Evolutionary conservation across 2,329 filamentous ascomycete genomes (phyloP), one percentile per base, ranked within the genome.

Genomic region (Colletotrichum sp.): DNA sequence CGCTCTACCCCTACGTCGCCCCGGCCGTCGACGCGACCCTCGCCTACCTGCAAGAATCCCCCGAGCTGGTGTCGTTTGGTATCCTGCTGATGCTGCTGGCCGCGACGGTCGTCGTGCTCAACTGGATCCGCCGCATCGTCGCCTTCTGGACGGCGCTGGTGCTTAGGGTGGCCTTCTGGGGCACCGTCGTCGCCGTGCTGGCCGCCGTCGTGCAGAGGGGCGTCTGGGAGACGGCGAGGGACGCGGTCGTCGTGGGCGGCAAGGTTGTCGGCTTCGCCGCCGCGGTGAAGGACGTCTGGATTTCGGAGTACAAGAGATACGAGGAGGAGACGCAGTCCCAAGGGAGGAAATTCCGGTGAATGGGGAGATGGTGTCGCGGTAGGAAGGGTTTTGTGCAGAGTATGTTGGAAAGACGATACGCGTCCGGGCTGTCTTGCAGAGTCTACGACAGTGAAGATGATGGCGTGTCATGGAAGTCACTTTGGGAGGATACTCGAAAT

Each of bases 101-200:
- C 60, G 79, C 92, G 34, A 85, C 92, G 71, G 84, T 96, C 68
- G 88, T 95, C 81, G 83, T 96, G 72, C 87, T 97, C 78, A 90
- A 93, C 82, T 93, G 94, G 86, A 87, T 95, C 21, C 92, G 93
- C 77, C 91, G 95, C 76, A 86, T 95, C 24, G 88, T 98, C 74
- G 87, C 95, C 81, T 98, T 93, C 87, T 95, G 95, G 92, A 91
- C 95, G 68, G 87, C 90, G n/a, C 82, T 98, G 71, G 88, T 89
- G 13, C 83, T 95, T 77, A 86, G 90, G 28, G 79, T 95, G 57
- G 83, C 90, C 3, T 92, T 95, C 78, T 97, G 92, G 92, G 90
- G 89, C 2, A 83, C 86, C 3, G 79, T 96, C 4, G 85, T 89
- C 6, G 87, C 88, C 1, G 57, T 92, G 1, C 88, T 88, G 0